Conservation (phyloP, 331 rosid genomes). For the Telfairia occidentalis region DNA sequence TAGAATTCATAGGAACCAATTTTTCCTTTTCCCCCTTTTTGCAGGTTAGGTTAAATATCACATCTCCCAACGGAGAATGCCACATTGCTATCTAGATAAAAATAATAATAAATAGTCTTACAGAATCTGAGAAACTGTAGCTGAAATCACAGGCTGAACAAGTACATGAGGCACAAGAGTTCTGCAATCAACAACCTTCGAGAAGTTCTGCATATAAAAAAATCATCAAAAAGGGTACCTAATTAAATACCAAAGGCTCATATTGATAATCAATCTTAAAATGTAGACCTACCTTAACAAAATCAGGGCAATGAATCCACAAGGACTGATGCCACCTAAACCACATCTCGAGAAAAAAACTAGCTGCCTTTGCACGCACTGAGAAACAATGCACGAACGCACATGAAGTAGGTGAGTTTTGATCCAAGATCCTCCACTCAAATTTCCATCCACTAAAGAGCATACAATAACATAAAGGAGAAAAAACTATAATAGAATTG, state of each 20-base stretch:
- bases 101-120: slow-evolving; percentile 26
- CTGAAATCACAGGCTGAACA: slow-evolving; percentile 50
- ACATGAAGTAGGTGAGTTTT: background rate
- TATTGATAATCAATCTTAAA: background rate
- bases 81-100: background rate
- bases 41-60: background rate
- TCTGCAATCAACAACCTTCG: slow-evolving; percentile 28
- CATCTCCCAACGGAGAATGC: background rate
- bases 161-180: slow-evolving; percentile 48
- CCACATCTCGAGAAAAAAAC: slow-evolving; percentile 80
- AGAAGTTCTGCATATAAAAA: slow-evolving; percentile 36
- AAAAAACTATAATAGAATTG: background rate
- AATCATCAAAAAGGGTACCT: slow-evolving; percentile 9
- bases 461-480: background rate
- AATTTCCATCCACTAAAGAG: background rate
- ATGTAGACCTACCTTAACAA: slow-evolving; percentile 33
- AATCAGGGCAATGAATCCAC: slow-evolving; percentile 48
- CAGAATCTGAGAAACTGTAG: slow-evolving; percentile 57
- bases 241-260: background rate
- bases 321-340: slow-evolving; percentile 84
- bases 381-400: slow-evolving; percentile 6
- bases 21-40: background rate
- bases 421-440: background rate
- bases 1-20: background rate
- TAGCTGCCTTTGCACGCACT: slow-evolving; percentile 44